These are phyloP conservation scores for Neocatenulostroma microsporum DNA, from an alignment of 2,329 filamentous ascomycete species.

Conservation along the genomic window DNA sequence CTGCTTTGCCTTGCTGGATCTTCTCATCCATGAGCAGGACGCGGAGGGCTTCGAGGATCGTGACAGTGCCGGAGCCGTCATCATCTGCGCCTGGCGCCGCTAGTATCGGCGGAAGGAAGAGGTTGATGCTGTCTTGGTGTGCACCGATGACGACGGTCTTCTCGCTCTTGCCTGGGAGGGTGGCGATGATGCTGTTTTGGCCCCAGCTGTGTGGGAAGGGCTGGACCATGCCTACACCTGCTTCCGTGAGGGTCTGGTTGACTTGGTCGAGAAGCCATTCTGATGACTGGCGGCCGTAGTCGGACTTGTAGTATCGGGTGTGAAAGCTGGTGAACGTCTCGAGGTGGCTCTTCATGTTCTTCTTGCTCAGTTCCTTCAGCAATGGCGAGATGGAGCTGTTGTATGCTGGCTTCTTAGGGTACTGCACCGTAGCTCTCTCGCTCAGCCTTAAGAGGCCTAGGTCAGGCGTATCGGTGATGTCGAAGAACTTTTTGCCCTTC, in stretches of 20 bases:
- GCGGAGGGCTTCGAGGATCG: slow-evolving; percentile 84
- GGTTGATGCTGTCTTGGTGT: slow-evolving; percentile 81
- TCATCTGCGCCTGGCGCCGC: slow-evolving; percentile 91
- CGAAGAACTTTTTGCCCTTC: slow-evolving; percentile 81
- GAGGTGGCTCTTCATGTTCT: slow-evolving; percentile 68
- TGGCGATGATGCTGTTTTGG: slow-evolving; percentile 85
- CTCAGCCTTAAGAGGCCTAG: slow-evolving; percentile 20
- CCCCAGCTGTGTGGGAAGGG: slow-evolving; percentile 79
- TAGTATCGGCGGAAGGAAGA: slow-evolving; percentile 76
- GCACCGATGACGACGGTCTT: slow-evolving; percentile 83
- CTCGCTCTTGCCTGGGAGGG: slow-evolving; percentile 76
- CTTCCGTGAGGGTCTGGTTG: slow-evolving; percentile 59
- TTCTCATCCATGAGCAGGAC: slow-evolving; percentile 64
- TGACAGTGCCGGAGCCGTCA: slow-evolving; percentile 71
- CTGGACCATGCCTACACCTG: slow-evolving; percentile 65
- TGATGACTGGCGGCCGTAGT: slow-evolving; percentile 73
- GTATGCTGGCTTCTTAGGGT: slow-evolving; percentile 58
- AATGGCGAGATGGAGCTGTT: slow-evolving; percentile 61
- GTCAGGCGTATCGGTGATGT: slow-evolving; percentile 71
- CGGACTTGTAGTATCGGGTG: slow-evolving; percentile 73
- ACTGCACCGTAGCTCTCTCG: slow-evolving; percentile 45
- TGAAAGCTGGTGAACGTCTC: slow-evolving; percentile 72
- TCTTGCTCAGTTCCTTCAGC: slow-evolving; percentile 61
- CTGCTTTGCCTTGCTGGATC: slow-evolving; percentile 59
- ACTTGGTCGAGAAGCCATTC: slow-evolving; percentile 78